Base-by-base conservation (phyloP, 2,329 filamentous ascomycete species). In the Talaromyces sp. region DNA sequence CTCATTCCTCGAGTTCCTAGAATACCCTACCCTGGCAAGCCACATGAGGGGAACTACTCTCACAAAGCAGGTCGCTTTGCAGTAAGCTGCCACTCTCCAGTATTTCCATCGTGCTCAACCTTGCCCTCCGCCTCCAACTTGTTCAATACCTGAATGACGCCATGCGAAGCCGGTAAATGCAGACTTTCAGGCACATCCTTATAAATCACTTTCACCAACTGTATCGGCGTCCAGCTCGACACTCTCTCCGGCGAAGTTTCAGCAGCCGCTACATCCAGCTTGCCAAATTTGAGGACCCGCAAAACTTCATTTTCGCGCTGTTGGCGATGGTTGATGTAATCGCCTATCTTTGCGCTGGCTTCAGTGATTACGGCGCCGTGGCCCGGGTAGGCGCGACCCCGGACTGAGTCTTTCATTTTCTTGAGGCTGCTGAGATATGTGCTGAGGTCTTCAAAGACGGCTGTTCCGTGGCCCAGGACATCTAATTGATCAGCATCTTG, bases 181-280 rank as follows among this genome's bases (percentile, higher is more conserved):
- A 98, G 81, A 71, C 83, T 87, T 74, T 90, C 87, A 0, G 91
- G 89, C 24, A 96, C 88, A 71, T 92, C 88, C 62, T 83, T 84
- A 75, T 99, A 99, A 39, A 99, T 92, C 37, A 90, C 81, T 76
- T 90, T 91, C n/a, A 97, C 94, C 68, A 98, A 82, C 65, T 94
- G 91, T 84, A 92, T 89, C 9, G 87, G 83, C 7, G 85, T 86
- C 90, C 90, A 92, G 2, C 68, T 64, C 0, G 77, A 75, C 65
- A 78, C 76, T 14, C 71, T 70, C 39, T 35, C 41, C 22, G 41
- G 58, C 10, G 63, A 48, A 16, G 79, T 74, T 75, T 70, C 74
- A 75, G 73, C 72, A 22, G 54, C 45, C 57, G 75, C 72, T 2
- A 67, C 71, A 3, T 72, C 70, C 10, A 76, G 67, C 39, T 73